Evolutionary conservation across 2,329 filamentous ascomycete genomes (phyloP).

Genomic region (Sphaerulina vaccinii): DNA sequence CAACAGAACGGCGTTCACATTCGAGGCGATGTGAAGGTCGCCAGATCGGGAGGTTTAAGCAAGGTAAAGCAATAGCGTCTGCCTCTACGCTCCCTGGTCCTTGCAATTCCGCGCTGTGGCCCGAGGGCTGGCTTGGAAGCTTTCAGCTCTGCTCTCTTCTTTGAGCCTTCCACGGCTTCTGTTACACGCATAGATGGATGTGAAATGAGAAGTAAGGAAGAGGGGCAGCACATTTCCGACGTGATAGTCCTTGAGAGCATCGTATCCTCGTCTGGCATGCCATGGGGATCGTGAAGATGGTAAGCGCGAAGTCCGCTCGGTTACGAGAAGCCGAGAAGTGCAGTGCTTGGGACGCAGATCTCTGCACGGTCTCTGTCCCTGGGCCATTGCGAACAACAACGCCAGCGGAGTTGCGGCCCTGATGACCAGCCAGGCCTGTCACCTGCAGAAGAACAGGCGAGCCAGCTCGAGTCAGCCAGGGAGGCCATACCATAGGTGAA

Average conservation of each 20-base stretch:
- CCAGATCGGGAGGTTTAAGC: slow-evolving; percentile 10
- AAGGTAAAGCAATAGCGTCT: slow-evolving; percentile 11
- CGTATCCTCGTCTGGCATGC: background rate
- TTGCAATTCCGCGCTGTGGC: slow-evolving; percentile 10
- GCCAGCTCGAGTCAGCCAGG: background rate
- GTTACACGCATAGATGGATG: background rate
- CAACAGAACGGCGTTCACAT: background rate
- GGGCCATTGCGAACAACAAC: slow-evolving; percentile 10
- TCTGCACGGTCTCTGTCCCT: background rate
- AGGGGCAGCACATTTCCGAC: background rate
- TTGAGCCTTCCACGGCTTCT: background rate
- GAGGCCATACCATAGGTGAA: background rate
- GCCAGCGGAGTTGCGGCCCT: slow-evolving; percentile 4
- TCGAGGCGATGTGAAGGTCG: background rate
- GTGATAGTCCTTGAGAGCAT: background rate
- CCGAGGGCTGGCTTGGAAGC: slow-evolving; percentile 1
- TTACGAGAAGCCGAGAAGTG: slow-evolving; percentile 10
- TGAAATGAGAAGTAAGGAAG: background rate
- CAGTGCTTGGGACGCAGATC: slow-evolving; percentile 12
- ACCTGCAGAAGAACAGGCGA: background rate
- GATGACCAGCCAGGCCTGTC: slow-evolving; percentile 8
- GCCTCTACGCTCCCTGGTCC: background rate
- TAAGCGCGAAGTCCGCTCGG: slow-evolving; percentile 3
- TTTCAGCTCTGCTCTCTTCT: background rate
- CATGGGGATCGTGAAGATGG: background rate